Percentiles rank a stretch among this genome's conserved stretches.
Evolutionary conservation across 2,329 filamentous ascomycete species (phyloP).

Genomic region (Paradendryphiella salina): DNA sequence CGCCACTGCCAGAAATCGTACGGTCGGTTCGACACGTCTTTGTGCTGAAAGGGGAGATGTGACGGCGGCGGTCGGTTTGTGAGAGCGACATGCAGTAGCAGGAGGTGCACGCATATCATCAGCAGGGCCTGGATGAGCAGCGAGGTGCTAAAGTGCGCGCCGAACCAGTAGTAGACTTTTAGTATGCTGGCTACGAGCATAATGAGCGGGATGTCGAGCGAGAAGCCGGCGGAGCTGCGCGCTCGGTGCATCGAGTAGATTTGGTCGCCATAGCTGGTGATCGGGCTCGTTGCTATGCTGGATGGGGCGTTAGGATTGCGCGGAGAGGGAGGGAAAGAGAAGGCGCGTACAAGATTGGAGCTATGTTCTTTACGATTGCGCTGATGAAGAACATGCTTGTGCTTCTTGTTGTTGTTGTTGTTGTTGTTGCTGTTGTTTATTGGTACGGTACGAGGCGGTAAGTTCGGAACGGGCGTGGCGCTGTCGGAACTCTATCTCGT

Average conservation of each 20-base stretch:
- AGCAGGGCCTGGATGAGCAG: constrained; percentile 63
- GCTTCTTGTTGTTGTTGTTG: neutral
- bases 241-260: constrained; percentile 66
- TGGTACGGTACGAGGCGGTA: constrained; percentile 6
- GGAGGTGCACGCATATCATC: constrained; percentile 62
- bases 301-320: neutral
- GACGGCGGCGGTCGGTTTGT: constrained; percentile 56
- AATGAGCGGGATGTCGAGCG: constrained; percentile 67
- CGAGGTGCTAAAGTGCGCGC: constrained; percentile 61
- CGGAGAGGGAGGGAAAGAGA: neutral
- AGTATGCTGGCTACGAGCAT: constrained; percentile 68
- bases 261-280: constrained; percentile 69
- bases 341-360: constrained; percentile 43
- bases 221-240: constrained; percentile 65
- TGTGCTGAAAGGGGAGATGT: constrained; percentile 63
- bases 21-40: constrained; percentile 58
- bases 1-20: constrained; percentile 86
- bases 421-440: neutral
- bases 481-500: constrained; percentile 2
- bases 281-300: constrained; percentile 63
- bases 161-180: constrained; percentile 69
- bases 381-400: constrained; percentile 45
- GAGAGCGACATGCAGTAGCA: constrained; percentile 64
- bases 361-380: constrained; percentile 41
- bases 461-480: constrained; percentile 8